phyloP scores from a whole-genome alignment of 495 filamentous ascomycete species.

The Darksidea phi region DNA sequence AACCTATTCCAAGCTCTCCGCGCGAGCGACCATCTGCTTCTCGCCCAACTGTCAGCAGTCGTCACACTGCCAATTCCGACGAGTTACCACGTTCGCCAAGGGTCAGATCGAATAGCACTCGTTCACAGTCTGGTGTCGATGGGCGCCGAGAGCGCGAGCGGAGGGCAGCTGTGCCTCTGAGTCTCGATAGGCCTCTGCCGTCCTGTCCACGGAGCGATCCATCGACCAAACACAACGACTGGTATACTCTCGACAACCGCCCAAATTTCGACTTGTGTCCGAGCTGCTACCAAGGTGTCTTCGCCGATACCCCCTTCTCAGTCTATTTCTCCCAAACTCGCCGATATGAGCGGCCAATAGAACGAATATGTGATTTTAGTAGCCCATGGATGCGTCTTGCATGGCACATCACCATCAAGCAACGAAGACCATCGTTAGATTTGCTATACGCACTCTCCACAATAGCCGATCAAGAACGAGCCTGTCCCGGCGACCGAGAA shows the following conservation, averaged over 20 bases:
- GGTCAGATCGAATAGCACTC: conserved; percentile 18
- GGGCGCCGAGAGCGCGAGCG: conserved; percentile 16
- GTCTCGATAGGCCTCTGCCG: conserved; percentile 42
- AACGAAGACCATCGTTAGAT: conserved; percentile 52
- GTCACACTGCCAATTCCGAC: conserved; percentile 18
- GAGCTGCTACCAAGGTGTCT: conserved; percentile 54
- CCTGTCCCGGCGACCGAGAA: conserved; percentile 55
- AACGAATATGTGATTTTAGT: conserved; percentile 59
- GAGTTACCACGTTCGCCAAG: conserved; percentile 22
- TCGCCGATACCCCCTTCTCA: conserved; percentile 56
- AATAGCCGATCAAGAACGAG: conserved; percentile 44
- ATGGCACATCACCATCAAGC: conserved; percentile 62
- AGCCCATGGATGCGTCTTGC: conserved; percentile 66
- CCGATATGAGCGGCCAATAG: conserved; percentile 44
- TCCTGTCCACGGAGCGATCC: conserved; percentile 56
- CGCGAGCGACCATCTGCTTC: conserved; percentile 11
- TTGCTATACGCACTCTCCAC: conserved; percentile 55
- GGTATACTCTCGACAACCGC: conserved; percentile 62
- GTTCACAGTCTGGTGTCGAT: conserved; percentile 31
- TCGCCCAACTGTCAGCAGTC: conserved; percentile 8
- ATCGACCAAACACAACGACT: conserved; percentile 57
- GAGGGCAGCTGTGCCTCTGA: neutral
- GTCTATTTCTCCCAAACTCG: conserved; percentile 53
- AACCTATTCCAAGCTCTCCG: conserved; percentile 12
- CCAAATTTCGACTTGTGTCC: conserved; percentile 64